phyloP scores from a whole-genome alignment of 768 basidiomycete genomes.

The Hemileccinum impolitum region DNA sequence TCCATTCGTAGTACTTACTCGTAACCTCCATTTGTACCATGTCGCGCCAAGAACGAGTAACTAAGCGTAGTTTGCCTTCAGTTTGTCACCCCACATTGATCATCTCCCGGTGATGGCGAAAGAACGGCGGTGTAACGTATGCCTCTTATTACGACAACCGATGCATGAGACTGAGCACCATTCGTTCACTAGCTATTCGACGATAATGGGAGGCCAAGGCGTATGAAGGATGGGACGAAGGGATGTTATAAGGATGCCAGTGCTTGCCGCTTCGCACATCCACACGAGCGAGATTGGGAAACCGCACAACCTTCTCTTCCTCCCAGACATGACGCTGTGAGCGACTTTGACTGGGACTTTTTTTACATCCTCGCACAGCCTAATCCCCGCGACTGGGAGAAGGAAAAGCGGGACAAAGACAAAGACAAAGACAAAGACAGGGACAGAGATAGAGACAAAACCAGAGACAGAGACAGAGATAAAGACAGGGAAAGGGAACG shows the following conservation, averaged over 20 bases:
- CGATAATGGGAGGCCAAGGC: slow-evolving; percentile 26
- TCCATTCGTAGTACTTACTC: slow-evolving; percentile 10
- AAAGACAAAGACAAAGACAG: neutral
- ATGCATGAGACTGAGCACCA: slow-evolving; percentile 5
- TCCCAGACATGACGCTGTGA: slow-evolving; percentile 17
- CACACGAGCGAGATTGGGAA: slow-evolving; percentile 32
- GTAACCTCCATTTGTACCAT: slow-evolving; percentile 15
- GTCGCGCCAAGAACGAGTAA: neutral
- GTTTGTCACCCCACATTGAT: neutral
- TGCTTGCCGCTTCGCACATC: slow-evolving; percentile 31
- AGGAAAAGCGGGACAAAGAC: slow-evolving; percentile 12
- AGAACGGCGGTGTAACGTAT: slow-evolving; percentile 30
- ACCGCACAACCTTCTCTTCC: slow-evolving; percentile 26
- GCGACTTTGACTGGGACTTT: slow-evolving; percentile 22
- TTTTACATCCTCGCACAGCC: slow-evolving; percentile 15
- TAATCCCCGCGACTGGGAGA: slow-evolving; percentile 16
- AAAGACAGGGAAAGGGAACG: neutral
- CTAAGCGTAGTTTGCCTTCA: neutral
- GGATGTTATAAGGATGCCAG: slow-evolving; percentile 23
- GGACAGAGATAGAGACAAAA: neutral
- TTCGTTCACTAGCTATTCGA: slow-evolving; percentile 23
- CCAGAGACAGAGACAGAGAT: neutral
- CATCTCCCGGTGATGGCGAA: slow-evolving; percentile 9
- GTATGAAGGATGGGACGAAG: slow-evolving; percentile 14
- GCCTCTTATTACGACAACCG: slow-evolving; percentile 4